These are phyloP conservation scores for Sextonia rubra DNA, from an alignment of 164 flowering plant genomes.

Conservation along the genomic window DNA sequence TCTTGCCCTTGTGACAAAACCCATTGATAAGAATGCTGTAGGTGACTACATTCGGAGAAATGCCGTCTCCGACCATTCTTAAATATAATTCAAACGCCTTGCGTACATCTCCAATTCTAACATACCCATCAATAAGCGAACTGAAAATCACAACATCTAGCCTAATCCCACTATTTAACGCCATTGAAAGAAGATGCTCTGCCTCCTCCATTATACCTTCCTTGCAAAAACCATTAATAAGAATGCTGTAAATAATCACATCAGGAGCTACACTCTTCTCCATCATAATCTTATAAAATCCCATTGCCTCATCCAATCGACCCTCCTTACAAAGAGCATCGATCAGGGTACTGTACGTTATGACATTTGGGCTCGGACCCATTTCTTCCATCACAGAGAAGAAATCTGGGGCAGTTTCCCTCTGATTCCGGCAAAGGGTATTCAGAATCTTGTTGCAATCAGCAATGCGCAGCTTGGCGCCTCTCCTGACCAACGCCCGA, in stretches of 20 bases:
- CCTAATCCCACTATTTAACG: conserved; percentile 31
- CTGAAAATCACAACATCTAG: conserved; percentile 47
- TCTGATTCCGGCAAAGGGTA: conserved; percentile 25
- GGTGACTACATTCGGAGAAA: conserved; percentile 38
- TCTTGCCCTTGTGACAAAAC: conserved; percentile 25
- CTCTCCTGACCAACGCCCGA: conserved; percentile 21
- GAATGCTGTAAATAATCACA: conserved; percentile 35
- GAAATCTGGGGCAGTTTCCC: conserved; percentile 24
- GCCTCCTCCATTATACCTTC: conserved; percentile 37
- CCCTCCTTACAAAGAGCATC: conserved; percentile 28
- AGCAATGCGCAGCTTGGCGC: conserved; percentile 20
- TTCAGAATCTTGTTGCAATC: conserved; percentile 40
- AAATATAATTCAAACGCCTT: conserved; percentile 30
- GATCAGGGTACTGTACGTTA: conserved; percentile 42
- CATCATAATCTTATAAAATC: conserved; percentile 33
- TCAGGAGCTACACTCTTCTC: conserved; percentile 38
- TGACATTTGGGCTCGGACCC: conserved; percentile 44
- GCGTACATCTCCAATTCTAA: conserved; percentile 32
- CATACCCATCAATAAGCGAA: conserved; percentile 43
- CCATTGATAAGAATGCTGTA: conserved; percentile 47
- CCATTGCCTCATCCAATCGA: conserved; percentile 38
- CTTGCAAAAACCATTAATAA: conserved; percentile 40
- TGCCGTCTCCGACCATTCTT: conserved; percentile 31
- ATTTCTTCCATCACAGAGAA: conserved; percentile 18
- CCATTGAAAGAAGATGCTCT: conserved; percentile 24